Conservation (phyloP, 495 filamentous ascomycete genomes). For the Penicillium desertorum region DNA sequence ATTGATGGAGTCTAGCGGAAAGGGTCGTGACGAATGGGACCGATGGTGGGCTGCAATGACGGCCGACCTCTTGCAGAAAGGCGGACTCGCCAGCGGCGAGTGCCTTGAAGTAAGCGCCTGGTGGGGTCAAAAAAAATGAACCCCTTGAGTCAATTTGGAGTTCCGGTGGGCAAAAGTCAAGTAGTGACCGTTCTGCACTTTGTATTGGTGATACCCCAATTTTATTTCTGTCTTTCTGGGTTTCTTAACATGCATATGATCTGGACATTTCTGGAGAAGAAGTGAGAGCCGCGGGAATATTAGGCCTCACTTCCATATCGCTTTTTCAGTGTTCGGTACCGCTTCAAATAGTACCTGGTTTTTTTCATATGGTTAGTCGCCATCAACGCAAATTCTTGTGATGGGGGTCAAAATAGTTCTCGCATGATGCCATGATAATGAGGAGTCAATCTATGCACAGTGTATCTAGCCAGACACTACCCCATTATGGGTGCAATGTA, state of each 20-base stretch:
- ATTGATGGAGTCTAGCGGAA: slow-evolving; percentile 76
- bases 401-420: slow-evolving; percentile 17
- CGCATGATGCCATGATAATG: slow-evolving; percentile 34
- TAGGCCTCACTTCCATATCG: slow-evolving; percentile 62
- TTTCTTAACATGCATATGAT: slow-evolving; percentile 22
- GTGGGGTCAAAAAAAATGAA: slow-evolving; percentile 74
- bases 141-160: slow-evolving; percentile 24
- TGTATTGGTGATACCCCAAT: slow-evolving; percentile 49
- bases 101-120: slow-evolving; percentile 93
- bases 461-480: slow-evolving; percentile 16
- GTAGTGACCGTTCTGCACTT: slow-evolving; percentile 41
- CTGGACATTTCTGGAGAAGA: slow-evolving; percentile 10
- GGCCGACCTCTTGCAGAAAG: slow-evolving; percentile 74
- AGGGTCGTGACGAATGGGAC: slow-evolving; percentile 91
- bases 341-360: slow-evolving; percentile 87
- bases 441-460: slow-evolving; percentile 17
- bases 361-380: slow-evolving; percentile 20
- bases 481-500: slow-evolving; percentile 14
- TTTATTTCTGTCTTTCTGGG: slow-evolving; percentile 30
- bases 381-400: slow-evolving; percentile 7
- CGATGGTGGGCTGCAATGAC: slow-evolving; percentile 86
- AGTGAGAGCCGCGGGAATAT: slow-evolving; percentile 11
- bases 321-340: slow-evolving; percentile 83
- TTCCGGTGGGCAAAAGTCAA: slow-evolving; percentile 30
- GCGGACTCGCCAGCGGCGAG: slow-evolving; percentile 78